Evolutionary conservation across 192 early-diverging fungal genomes (phyloP), one percentile per base, ranked within the genome.

Genomic region (Coemansia reversa): DNA sequence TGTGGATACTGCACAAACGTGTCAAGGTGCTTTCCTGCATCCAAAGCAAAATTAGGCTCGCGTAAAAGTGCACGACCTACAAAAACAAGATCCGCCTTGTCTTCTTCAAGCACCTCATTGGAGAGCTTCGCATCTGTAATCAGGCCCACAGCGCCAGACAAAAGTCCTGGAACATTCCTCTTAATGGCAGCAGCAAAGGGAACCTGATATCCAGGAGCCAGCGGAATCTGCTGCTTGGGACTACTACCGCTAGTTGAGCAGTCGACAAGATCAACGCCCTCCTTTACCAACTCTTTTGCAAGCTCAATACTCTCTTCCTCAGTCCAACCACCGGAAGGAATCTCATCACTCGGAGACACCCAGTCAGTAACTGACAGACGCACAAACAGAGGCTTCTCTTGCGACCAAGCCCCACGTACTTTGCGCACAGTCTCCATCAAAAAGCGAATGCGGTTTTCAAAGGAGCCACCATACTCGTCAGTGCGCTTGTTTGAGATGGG

Each of bases 181-280:
- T 84, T 87, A 62, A 93, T 72, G 1, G 68, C 63, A 22, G 87
- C 76, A 0, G 92, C 74, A 62, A 92, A 90, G 1, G 86, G 89
- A 16, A 94, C 92, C 60, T 88, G 90, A 80, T 87, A 91, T 1
- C 75, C 75, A 5, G 71, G 79, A 1, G 32, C 65, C n/a, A 83
- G 49, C 2, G 72, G 51, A 51, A 89, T 86, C 50, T 75, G 60
- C 52, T 86, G 84, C 56, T 54, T 45, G 7, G 88, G 81, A 20
- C 79, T 80, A 64, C 82, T 89, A 14, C 91, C 95, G 42, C 90
- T 91, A 2, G 88, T 82, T 7, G 93, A 95, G 57, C 84, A 83
- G 67, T 97, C 92, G 29, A 97, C 60, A n/a, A 96, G 67, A 73
- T 98, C 95, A 0, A 97, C 89, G 29, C 94, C 94, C 14, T 84